phyloP scores from a whole-genome alignment of 441 rosid genomes.

The Gossypium trilobum region DNA sequence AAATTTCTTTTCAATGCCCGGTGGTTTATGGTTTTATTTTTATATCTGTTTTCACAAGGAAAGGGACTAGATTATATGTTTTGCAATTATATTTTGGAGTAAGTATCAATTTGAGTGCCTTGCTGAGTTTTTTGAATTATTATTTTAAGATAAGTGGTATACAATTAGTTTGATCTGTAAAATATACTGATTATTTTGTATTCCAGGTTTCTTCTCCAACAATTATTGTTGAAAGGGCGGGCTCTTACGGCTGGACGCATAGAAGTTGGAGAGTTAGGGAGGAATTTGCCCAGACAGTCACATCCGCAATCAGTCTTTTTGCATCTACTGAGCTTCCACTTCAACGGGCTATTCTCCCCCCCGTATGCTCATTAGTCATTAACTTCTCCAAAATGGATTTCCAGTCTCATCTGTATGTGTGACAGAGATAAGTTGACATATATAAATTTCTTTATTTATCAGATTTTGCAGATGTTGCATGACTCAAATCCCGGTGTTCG shows the following conservation, averaged over 20 bases:
- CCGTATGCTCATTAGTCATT: slow-evolving; percentile 36
- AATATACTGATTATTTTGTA: neutral
- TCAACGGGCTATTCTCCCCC: slow-evolving; percentile 90
- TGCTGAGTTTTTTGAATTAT: no score
- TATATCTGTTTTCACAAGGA: neutral
- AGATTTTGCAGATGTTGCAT: slow-evolving; percentile 89
- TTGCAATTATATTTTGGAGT: neutral
- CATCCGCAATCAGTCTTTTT: slow-evolving; percentile 85
- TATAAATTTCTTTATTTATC: slow-evolving; percentile 13
- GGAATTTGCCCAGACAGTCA: slow-evolving; percentile 93
- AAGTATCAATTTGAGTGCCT: no score
- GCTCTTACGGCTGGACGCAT: slow-evolving; percentile 89
- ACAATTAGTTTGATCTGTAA: neutral
- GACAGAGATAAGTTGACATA: slow-evolving; percentile 1
- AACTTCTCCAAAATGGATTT: neutral
- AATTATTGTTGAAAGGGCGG: slow-evolving; percentile 94
- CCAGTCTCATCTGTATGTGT: slow-evolving; percentile 4
- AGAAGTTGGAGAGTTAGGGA: slow-evolving; percentile 91
- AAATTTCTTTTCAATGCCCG: neutral
- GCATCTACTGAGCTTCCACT: slow-evolving; percentile 93
- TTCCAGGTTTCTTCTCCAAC: slow-evolving; percentile 93
- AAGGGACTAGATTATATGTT: neutral
- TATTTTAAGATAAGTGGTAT: neutral
- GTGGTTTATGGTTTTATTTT: neutral
- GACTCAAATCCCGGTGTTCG: slow-evolving; percentile 79